Evolutionary conservation across 208 protist species (phyloP), one percentile per base, ranked within the genome.

Genomic region (Acanthamoeba triangularis): DNA sequence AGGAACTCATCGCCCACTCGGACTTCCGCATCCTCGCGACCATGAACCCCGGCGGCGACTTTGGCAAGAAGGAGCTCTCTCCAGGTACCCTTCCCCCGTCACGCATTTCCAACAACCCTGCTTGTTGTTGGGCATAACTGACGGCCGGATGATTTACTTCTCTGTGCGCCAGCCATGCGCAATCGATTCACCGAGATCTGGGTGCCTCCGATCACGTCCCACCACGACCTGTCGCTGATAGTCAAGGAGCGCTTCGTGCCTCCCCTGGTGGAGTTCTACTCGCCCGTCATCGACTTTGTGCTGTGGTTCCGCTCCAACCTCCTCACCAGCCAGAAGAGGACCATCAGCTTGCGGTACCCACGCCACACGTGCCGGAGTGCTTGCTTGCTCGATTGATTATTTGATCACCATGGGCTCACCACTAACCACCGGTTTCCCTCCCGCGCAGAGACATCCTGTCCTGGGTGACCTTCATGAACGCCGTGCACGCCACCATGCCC

Each of bases 21-120:
- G 87, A 96, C 20, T 99, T 99, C 96, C 96, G 98, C 74, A 98
- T 99, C 23, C 93, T 99, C 93, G 99, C 99, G 30, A 99, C 99
- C 14, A 99, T 99, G 99, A 99, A 99, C 97, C 99, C 99, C 14
- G 99, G 99, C 72, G 99, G 99, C 37, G 99, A 99, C 96, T 99
- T 99, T 98, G 99, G 99, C 72, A 99, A 99, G 97, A 99, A 99
- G 97, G 99, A 99, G 97, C 97, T 99, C 14, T 99, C 99, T 16
- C 99, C 99, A 25, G 99, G 99, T 7, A 96, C 97, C 69, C n/a
- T n/a, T 76, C 16, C n/a, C 28, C 10, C 33, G 11, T 37, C 28
- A 18, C 28, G 2, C 25, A 33, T 5, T 28, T 30, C 61, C 25
- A 5, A 54, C 49, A 5, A 20, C 10, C 10, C 10, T 7, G 2